Conservation (phyloP, 1,284 basidiomycete species). For the Laetiporus sulphureus region DNA sequence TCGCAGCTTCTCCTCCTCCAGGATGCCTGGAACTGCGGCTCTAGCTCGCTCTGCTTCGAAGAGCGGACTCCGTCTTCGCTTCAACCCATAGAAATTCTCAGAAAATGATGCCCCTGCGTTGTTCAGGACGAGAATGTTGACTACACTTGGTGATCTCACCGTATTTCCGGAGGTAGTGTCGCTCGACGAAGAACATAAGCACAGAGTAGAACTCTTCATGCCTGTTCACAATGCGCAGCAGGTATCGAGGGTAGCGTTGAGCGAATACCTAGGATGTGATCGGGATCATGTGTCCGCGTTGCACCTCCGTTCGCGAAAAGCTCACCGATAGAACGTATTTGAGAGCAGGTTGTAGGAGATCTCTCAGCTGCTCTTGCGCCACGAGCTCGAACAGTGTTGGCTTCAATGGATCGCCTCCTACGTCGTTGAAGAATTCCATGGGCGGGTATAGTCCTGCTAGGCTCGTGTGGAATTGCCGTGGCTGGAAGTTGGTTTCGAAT, state of each 20-base stretch:
- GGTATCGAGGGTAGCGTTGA: conserved; percentile 90
- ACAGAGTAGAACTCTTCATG: conserved; percentile 95
- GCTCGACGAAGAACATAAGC: conserved; percentile 86
- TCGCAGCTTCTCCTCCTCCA: conserved; percentile 57
- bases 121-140: neutral
- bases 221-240: conserved; percentile 85
- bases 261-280: conserved; percentile 75
- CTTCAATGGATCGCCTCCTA: conserved; percentile 65
- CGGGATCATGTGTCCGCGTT: neutral
- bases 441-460: neutral
- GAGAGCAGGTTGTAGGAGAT: conserved; percentile 90
- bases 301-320: neutral
- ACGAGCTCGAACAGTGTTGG: conserved; percentile 95
- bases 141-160: conserved; percentile 50
- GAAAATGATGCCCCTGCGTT: conserved; percentile 77
- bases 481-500: too few relatives aligned
- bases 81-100: conserved; percentile 91
- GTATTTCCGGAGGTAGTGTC: conserved; percentile 82
- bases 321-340: conserved; percentile 91
- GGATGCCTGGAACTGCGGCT: conserved; percentile 61
- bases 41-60: conserved; percentile 60
- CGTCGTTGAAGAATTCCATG: conserved; percentile 81
- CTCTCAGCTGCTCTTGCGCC: conserved; percentile 91
- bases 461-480: too few relatives aligned
- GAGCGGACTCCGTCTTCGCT: conserved; percentile 66